A percentile compares a stretch with the other conserved stretches of the same genome.
phyloP scores from a whole-genome alignment of 2,329 filamentous ascomycete species.

The Pseudomassariella vexata region DNA sequence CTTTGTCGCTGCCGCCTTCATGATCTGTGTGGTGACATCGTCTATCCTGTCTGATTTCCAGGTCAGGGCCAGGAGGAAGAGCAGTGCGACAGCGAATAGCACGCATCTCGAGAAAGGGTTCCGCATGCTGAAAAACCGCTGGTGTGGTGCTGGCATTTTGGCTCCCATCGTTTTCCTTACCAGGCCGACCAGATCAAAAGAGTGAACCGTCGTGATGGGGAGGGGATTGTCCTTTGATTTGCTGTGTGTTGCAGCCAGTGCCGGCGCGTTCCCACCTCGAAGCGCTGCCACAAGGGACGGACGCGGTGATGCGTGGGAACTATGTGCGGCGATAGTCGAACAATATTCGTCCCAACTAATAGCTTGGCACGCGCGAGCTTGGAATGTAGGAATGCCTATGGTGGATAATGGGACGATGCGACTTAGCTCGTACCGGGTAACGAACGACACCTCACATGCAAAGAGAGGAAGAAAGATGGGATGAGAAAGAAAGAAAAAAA shows the following conservation, averaged over 20 bases:
- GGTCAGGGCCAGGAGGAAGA: conserved; percentile 35
- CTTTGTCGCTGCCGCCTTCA: conserved; percentile 30
- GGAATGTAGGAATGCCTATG: no score
- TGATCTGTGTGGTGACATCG: conserved; percentile 32
- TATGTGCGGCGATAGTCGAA: neutral
- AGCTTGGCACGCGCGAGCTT: no score
- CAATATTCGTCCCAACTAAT: no score
- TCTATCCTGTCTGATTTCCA: conserved; percentile 35
- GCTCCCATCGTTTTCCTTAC: conserved; percentile 28
- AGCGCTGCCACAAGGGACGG: conserved; percentile 6
- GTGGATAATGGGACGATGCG: no score
- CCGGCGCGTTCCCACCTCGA: no score
- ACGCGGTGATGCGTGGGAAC: conserved; percentile 9
- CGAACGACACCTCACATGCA: conserved; percentile 14
- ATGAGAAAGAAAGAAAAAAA: conserved; percentile 6
- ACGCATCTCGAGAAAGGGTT: conserved; percentile 41
- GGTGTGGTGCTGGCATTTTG: conserved; percentile 32
- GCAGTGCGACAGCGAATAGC: conserved; percentile 34
- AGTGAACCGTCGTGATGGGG: neutral
- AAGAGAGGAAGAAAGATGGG: conserved; percentile 9
- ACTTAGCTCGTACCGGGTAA: conserved; percentile 11
- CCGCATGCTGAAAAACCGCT: conserved; percentile 40
- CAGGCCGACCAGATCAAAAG: neutral
- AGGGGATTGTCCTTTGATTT: no score
- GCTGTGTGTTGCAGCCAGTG: no score